Conservation (phyloP, 2,329 filamentous ascomycete species). For the Exophiala dermatitidis region DNA sequence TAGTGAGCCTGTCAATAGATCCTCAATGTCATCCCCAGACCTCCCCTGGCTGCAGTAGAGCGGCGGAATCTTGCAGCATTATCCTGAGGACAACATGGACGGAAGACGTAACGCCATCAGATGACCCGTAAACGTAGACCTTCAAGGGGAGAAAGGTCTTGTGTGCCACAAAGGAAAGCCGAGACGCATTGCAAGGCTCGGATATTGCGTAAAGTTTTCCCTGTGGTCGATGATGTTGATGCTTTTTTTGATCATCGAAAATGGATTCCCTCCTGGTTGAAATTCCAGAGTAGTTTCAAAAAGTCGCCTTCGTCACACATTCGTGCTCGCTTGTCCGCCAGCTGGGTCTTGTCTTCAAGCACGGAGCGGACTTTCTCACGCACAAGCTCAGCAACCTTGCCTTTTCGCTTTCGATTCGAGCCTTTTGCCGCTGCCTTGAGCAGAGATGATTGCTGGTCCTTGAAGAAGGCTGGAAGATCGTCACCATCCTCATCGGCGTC, state of each 20-base stretch:
- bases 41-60: too few species aligned
- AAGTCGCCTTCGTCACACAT: conserved; percentile 94
- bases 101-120: too few species aligned
- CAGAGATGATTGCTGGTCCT: conserved; percentile 45
- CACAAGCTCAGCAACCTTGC: conserved; percentile 73
- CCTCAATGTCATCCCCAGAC: too few species aligned
- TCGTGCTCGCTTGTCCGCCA: conserved; percentile 73
- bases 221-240: too few species aligned
- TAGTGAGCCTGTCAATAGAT: too few species aligned
- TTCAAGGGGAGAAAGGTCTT: too few species aligned
- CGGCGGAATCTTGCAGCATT: too few species aligned
- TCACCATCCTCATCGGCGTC: conserved; percentile 56
- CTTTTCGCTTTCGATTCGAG: conserved; percentile 62
- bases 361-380: conserved; percentile 79
- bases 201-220: too few species aligned
- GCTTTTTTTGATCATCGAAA: conserved; percentile 57
- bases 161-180: too few species aligned
- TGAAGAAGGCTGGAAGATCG: conserved; percentile 77
- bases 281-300: conserved; percentile 69
- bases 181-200: too few species aligned
- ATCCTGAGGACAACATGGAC: too few species aligned
- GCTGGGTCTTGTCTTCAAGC: conserved; percentile 67
- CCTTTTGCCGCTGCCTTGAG: conserved; percentile 34
- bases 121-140: too few species aligned
- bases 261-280: conserved; percentile 89